Conservation (phyloP, 148 eudicot genomes). For the Camellia sinensis region DNA sequence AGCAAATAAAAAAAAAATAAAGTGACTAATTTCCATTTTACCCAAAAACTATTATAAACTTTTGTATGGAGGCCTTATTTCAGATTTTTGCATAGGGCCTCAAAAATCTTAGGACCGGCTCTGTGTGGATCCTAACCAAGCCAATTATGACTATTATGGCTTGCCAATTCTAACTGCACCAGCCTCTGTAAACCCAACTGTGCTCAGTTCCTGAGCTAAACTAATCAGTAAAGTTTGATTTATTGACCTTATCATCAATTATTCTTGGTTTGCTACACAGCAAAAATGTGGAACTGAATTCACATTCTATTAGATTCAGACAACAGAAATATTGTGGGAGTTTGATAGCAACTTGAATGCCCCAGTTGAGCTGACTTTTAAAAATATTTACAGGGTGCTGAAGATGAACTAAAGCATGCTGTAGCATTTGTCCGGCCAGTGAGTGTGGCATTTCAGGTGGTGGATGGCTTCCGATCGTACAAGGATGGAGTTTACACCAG, state of each 20-base stretch:
- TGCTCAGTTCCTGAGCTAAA: not conserved
- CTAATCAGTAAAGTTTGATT: not conserved
- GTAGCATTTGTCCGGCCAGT: slow-evolving; percentile 88
- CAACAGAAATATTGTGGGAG: not conserved
- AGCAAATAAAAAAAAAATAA: no score
- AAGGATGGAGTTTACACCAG: slow-evolving; percentile 85
- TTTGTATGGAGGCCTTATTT: no score
- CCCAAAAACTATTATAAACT: no score
- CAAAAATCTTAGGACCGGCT: no score
- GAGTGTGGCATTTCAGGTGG: slow-evolving; percentile 95
- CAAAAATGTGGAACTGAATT: not conserved
- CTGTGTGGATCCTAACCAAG: not conserved
- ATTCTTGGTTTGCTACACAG: slow-evolving; percentile 7
- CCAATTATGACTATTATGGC: not conserved
- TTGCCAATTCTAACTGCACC: not conserved
- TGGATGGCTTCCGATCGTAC: slow-evolving; percentile 57
- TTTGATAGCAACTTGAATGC: not conserved
- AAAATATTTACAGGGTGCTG: slow-evolving; percentile 66
- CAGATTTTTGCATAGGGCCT: no score
- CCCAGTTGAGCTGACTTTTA: not conserved
- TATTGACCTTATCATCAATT: not conserved
- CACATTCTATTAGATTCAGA: slow-evolving; percentile 6
- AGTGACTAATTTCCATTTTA: no score
- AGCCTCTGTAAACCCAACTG: not conserved
- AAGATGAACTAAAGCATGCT: slow-evolving; percentile 93